phyloP scores from a whole-genome alignment of 1,139 yeast species.

The Hyphopichia buzzinii region DNA sequence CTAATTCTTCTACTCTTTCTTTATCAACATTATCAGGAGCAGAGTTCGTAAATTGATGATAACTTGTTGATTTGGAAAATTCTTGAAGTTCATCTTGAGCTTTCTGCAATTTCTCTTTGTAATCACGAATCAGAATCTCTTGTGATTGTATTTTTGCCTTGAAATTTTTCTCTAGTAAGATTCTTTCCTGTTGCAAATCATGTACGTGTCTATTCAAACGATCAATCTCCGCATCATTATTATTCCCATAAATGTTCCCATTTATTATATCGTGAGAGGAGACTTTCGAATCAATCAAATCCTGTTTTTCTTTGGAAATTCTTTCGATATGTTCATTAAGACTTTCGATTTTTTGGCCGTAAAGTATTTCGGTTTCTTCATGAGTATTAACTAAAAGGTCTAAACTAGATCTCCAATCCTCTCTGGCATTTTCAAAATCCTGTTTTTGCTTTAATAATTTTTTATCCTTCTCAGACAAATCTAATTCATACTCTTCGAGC shows the following conservation, averaged over 20 bases:
- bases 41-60: constrained; percentile 3
- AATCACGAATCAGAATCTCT: constrained; percentile 2
- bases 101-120: constrained; percentile 2
- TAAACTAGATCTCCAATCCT: constrained; percentile 56
- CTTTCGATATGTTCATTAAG: constrained; percentile 5
- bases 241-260: not conserved
- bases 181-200: constrained; percentile 3
- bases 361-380: constrained; percentile 39
- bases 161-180: constrained; percentile 3
- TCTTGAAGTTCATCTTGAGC: constrained; percentile 3
- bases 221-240: constrained; percentile 1
- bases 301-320: constrained; percentile 3
- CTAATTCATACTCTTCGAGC: constrained; percentile 44
- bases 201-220: constrained; percentile 1
- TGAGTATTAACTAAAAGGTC: constrained; percentile 49
- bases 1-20: constrained; percentile 12
- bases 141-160: not conserved
- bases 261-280: not conserved
- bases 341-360: constrained; percentile 15
- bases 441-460: constrained; percentile 41
- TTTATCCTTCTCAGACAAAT: constrained; percentile 42
- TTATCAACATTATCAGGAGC: constrained; percentile 14
- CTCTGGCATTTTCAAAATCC: constrained; percentile 52
- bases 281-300: not conserved
- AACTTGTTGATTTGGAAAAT: constrained; percentile 1